Evolutionary conservation across 768 basidiomycete genomes (phyloP).

Genomic region (Mycena leptocephala): DNA sequence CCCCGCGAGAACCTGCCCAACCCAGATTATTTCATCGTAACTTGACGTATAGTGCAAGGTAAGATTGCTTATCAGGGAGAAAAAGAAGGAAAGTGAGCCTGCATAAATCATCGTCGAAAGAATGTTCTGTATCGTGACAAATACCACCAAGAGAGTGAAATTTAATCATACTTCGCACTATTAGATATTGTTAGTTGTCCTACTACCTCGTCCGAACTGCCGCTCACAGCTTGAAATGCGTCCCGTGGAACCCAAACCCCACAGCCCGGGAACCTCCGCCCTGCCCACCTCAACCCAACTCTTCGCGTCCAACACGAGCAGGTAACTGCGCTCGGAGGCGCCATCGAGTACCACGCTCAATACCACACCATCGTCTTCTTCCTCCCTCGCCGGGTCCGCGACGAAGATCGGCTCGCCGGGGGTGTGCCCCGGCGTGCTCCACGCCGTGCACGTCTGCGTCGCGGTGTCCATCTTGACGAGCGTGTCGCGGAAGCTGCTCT

Average conservation of each 20-base stretch:
- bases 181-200: no score
- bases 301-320: conserved; percentile 55
- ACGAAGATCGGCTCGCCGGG: conserved; percentile 58
- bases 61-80: no score
- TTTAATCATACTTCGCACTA: no score
- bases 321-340: conserved; percentile 46
- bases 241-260: conserved; percentile 56
- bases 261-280: conserved; percentile 51
- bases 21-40: no score
- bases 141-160: no score
- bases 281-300: conserved; percentile 54
- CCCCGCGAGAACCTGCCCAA: no score
- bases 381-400: conserved; percentile 42
- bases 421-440: conserved; percentile 47
- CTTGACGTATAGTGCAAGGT: no score
- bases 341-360: conserved; percentile 56
- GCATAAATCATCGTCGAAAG: no score
- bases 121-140: no score
- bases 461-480: conserved; percentile 55
- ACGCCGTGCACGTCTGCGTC: conserved; percentile 36
- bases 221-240: neutral
- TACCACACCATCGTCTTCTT: conserved; percentile 56
- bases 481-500: conserved; percentile 52
- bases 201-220: no score
- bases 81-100: no score